Conservation (phyloP, 1,284 basidiomycete genomes). For the Moesziomyces parantarcticus region DNA sequence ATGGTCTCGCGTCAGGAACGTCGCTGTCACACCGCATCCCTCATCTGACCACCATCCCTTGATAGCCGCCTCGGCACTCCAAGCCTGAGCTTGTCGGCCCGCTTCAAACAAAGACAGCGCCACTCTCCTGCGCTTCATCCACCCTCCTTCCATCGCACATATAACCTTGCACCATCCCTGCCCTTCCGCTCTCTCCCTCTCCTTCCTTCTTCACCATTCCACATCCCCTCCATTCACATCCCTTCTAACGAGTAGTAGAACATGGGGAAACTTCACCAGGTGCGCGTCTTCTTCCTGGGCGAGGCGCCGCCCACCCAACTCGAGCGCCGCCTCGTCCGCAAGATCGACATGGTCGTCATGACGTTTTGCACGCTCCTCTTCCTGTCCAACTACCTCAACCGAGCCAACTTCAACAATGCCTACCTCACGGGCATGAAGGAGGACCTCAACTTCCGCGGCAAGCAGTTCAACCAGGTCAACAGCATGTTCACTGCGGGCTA, state of each 20-base stretch:
- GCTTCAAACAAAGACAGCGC: no score
- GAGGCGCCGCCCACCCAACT: conserved; percentile 31
- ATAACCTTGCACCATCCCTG: no score
- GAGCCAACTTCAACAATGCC: conserved; percentile 50
- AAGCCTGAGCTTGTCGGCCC: no score
- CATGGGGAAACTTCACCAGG: conserved; percentile 32
- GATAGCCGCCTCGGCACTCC: no score
- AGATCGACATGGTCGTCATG: conserved; percentile 54
- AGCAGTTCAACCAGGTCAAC: conserved; percentile 75
- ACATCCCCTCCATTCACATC: background rate
- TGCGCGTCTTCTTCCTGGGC: conserved; percentile 48
- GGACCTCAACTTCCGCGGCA: conserved; percentile 78
- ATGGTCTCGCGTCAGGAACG: no score
- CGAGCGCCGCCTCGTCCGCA: conserved; percentile 42
- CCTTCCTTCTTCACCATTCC: background rate
- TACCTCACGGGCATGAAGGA: conserved; percentile 86
- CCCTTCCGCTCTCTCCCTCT: background rate
- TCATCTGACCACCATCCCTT: no score
- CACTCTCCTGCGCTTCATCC: no score
- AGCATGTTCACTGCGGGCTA: conserved; percentile 67
- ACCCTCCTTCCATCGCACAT: no score
- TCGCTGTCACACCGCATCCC: no score
- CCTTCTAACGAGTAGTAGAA: background rate
- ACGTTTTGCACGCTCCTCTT: conserved; percentile 45
- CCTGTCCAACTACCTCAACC: conserved; percentile 52